Base-by-base conservation (phyloP, 2,329 filamentous ascomycete species). In the Penicillium sp. region DNA sequence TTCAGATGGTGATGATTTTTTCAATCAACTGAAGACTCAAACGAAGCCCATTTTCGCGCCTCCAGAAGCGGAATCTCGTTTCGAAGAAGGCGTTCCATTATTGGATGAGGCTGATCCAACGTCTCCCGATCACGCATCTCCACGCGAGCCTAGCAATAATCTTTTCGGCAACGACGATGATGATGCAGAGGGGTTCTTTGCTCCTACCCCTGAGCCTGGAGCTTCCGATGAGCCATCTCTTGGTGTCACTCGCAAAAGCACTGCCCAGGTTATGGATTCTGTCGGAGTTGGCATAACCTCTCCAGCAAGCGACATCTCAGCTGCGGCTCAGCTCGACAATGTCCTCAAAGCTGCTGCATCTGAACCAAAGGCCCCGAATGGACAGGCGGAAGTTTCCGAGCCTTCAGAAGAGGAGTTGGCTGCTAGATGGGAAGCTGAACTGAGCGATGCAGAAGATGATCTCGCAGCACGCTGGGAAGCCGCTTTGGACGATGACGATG, bases 381-480 rank as follows among this genome's bases (percentile, higher is more conserved):
- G 30, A 14, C 45, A 42, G 30, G 52, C 51, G 35, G 42, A 47
- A 32, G 39, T 35, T 12, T 41, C 32, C 5, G 45, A 47, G 9
- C 48, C 54, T 11, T 48, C 55, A 2, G 65, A 75, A 5, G 75
- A 81, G 28, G 84, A 90, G 55, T 62, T 92, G 27, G 82, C 84
- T 30, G 84, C 84, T 12, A 81, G 86, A 50, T 95, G 90, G 85
- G 78, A 86, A 47, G 83, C 85, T 31, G 85, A 86, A 29, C 77
- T 95, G 52, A 85, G 70, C 10, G 83, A 85, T 32, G 40, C 50
- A 2, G 64, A 75, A 12, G 75, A 81, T 30, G 84, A 90, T 54
- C 64, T 92, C 29, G 82, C 84, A 83, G 89, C 47, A 79, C 87
- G 43, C 57, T 75, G 60, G 50, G 57, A 76, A 35, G 67, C 70